These are phyloP conservation scores for Tephrocybe rancida DNA, from an alignment of 768 basidiomycete species.

Conservation along the genomic window DNA sequence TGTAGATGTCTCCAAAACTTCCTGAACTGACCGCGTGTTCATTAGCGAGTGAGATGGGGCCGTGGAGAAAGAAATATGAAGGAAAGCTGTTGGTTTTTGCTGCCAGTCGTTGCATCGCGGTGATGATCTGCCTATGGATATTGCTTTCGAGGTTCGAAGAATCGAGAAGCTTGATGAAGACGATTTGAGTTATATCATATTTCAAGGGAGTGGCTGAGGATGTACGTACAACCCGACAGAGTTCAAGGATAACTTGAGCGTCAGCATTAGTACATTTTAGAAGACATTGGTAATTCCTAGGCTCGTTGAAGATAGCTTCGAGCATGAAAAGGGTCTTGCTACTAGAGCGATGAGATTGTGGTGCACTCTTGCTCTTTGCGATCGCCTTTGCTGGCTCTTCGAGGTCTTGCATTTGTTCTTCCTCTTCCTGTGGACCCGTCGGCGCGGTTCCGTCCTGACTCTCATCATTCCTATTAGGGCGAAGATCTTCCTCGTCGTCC, in stretches of 20 bases:
- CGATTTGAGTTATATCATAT: not conserved
- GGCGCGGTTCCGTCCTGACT: too few relatives aligned
- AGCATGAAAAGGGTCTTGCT: not conserved
- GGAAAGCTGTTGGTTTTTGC: not conserved
- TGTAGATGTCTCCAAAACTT: not conserved
- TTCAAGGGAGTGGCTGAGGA: not conserved
- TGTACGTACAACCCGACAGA: not conserved
- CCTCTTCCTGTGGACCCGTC: too few relatives aligned
- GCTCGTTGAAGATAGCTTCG: not conserved
- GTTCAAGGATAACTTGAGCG: not conserved
- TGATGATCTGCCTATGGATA: not conserved
- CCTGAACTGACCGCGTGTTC: not conserved
- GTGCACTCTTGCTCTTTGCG: not conserved
- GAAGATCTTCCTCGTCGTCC: too few relatives aligned
- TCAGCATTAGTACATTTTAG: not conserved
- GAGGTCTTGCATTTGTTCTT: too few relatives aligned
- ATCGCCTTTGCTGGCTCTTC: not conserved
- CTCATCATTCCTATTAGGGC: too few relatives aligned
- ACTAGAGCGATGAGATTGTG: not conserved
- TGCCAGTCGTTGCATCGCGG: not conserved
- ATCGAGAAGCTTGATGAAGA: not conserved
- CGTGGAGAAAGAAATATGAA: not conserved
- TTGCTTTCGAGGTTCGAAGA: not conserved
- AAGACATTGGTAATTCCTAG: not conserved
- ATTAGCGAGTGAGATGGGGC: not conserved